A percentile compares a stretch with the other conserved stretches of the same genome.
These are phyloP conservation scores for Corniculantispora saksenae DNA, from an alignment of 2,329 filamentous ascomycete species.

Conservation along the genomic window DNA sequence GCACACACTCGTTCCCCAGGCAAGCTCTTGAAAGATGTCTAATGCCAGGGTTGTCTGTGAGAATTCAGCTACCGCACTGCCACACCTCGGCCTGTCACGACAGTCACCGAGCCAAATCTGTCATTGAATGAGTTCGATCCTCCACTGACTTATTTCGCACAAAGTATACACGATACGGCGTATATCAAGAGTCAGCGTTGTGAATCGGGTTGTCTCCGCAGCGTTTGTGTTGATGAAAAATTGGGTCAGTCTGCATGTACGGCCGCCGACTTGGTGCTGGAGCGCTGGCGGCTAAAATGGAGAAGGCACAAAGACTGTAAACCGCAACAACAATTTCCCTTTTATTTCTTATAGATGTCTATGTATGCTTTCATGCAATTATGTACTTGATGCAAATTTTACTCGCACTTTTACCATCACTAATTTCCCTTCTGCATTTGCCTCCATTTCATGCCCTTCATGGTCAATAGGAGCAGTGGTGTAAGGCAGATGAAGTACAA, in stretches of 20 bases:
- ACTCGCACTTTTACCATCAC: background rate
- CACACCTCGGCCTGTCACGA: no score
- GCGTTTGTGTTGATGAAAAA: slow-evolving; percentile 6
- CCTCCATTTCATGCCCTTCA: slow-evolving; percentile 46
- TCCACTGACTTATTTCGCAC: background rate
- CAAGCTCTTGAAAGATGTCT: no score
- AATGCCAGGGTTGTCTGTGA: no score
- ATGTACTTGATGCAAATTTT: background rate
- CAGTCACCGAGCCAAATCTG: no score
- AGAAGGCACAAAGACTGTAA: background rate
- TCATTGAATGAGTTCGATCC: no score
- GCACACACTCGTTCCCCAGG: no score
- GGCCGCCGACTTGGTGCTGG: background rate
- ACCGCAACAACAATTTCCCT: background rate
- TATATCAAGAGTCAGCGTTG: background rate
- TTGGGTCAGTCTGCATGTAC: background rate
- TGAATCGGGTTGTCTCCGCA: background rate
- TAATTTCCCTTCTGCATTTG: slow-evolving; percentile 28
- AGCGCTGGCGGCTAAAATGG: background rate
- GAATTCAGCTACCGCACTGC: no score
- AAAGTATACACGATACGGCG: background rate
- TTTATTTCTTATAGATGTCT: background rate
- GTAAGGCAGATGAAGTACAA: slow-evolving; percentile 44
- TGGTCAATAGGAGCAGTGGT: slow-evolving; percentile 43
- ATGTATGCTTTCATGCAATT: background rate